Conservation (phyloP, 306 rosid species). For the Dalbergia oliveri region DNA sequence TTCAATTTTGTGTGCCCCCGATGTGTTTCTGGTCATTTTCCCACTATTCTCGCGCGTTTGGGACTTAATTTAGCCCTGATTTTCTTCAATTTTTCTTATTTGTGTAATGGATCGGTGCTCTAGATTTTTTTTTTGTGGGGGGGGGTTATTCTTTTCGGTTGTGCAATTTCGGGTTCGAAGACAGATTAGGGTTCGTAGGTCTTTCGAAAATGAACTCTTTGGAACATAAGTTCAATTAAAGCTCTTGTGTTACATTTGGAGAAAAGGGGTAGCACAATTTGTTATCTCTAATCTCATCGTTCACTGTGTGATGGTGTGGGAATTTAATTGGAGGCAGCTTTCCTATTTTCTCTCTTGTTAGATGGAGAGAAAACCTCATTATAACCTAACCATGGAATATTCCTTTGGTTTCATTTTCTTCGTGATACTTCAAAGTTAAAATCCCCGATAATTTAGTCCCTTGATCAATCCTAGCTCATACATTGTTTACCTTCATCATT, state of each 20-base stretch:
- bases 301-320: slow-evolving; percentile 2
- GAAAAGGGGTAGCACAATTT: background rate
- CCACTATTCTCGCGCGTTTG: background rate
- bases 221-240: background rate
- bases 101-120: slow-evolving; percentile 32
- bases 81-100: background rate
- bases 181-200: slow-evolving; percentile 48
- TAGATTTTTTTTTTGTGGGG: background rate
- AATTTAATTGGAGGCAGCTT: background rate
- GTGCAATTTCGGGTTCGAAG: slow-evolving; percentile 3
- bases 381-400: background rate
- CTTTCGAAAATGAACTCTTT: background rate
- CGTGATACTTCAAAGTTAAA: background rate
- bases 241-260: slow-evolving; percentile 1
- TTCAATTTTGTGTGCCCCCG: background rate
- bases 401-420: background rate
- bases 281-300: background rate
- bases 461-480: background rate
- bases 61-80: background rate
- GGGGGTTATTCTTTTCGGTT: background rate
- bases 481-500: slow-evolving; percentile 13
- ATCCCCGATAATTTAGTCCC: background rate
- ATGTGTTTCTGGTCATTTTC: background rate
- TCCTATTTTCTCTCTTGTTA: background rate
- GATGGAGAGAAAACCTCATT: background rate